Base-by-base conservation (phyloP, 108 stramenopile species). In the Nannochloropsis gaditana region DNA sequence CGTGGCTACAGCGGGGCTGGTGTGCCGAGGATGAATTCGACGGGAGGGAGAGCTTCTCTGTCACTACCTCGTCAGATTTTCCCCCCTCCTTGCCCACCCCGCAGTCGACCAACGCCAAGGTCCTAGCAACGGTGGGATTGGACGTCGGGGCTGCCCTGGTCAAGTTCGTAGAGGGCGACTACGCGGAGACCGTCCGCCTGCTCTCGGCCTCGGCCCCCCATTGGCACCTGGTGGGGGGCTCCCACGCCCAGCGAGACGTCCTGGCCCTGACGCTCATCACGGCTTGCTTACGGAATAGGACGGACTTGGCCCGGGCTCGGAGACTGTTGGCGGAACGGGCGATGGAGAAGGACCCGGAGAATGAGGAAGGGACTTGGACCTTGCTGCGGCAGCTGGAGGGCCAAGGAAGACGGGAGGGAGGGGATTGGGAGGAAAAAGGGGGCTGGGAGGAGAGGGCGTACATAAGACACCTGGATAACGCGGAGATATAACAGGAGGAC, bases 191-290 rank as follows among this genome's bases (percentile, higher is more conserved):
- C n/a, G 59, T 73, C 15, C 15, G 2, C 19, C n/a, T 73, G 59
- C 59, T 73, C n/a, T 73, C 59, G 19, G 15, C 59, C n/a, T 73
- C 59, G 3, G 15, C 59, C 19, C 2, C 19, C n/a, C 59, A n/a
- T 15, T 73, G 59, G 59, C 59, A 73, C n/a, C n/a, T 73, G 59
- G n/a, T 73, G 15, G 59, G 59, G n/a, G 59, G 59, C 59, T 73
- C 59, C 19, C 59, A 73, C n/a, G 59, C 59, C 15, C 59, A 73
- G 59, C 15, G 59, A n/a, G 59, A 73, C n/a, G 59, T 73, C 19
- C 59, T 73, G 59, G n/a, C 15, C 15, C n/a, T 73, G 8, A 73
- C 59, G n/a, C 6, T 73, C 2, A 73, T 73, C n/a, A 73, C 3
- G 15, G 59, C 59, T 15, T 73, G 59, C n/a, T 73, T 73, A 73